Evolutionary conservation across 306 rosid genomes (phyloP), one percentile per base, ranked within the genome.

Genomic region (Dalbergia cochinchinensis): DNA sequence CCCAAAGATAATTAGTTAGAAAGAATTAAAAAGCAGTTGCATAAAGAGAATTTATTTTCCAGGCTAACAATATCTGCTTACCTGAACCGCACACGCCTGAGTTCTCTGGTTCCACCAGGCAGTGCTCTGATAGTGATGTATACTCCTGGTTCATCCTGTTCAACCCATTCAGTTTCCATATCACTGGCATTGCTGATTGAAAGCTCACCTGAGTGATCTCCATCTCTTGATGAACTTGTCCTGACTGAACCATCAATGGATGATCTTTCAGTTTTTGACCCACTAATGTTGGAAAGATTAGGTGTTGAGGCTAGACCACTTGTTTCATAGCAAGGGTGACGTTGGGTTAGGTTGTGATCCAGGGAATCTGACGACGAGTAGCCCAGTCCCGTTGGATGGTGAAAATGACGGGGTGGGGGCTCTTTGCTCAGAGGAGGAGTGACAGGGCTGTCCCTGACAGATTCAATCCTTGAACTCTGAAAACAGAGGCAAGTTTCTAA

Each of bases 121-220:
- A 86, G 83, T 39, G 92, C 86, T 80, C 98, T 82, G 77, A 95
- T 90, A 22, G 99, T 95, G 90, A 95, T 95, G 87, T 95, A 95
- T 37, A 95, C 98, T 67, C 99, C 99, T 0, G 98, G 97, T 83
- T 92, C 99, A 73, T 93, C 99, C 87, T 93, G 92, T 69, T 95
- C 99, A 37, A 93, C 94, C 98, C 99, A 95, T 81, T 95, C 99
- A 8, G 97, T 85, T 85, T 95, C 99, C 94, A 90, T 82, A 79
- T 95, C 99, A 88, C 99, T 95, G 82, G 92, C 97, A 78, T 92
- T 91, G 89, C 99, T 95, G 82, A 88, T 60, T 22, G 99, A 95
- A 71, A 92, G 89, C 87, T 95, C 98, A 11, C 92, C 96, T 0
- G 99, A 95, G 77, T 73, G 90, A 77, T 92, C 97, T 70, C 73